A percentile compares a stretch with the other conserved stretches of the same genome.
Conservation (phyloP, 495 filamentous ascomycete genomes). For the Oidiodendron maius region DNA sequence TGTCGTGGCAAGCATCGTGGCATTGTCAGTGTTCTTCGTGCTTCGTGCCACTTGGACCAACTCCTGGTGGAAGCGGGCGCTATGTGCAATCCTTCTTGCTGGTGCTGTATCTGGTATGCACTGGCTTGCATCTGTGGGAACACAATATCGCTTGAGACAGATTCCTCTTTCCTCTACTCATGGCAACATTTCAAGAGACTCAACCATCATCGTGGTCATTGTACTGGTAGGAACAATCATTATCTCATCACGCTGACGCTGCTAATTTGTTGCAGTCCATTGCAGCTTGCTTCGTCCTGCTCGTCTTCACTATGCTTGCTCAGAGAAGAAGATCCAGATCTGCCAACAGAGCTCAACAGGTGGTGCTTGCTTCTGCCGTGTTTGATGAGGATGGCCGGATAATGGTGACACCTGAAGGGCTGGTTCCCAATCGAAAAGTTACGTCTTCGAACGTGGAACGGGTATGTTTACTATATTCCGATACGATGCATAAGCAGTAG, state of each 20-base stretch:
- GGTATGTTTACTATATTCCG: conserved; percentile 31
- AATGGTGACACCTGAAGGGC: conserved; percentile 73
- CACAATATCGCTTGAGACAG: conserved; percentile 7
- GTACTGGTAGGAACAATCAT: conserved; percentile 46
- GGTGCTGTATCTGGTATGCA: conserved; percentile 81
- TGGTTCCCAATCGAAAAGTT: conserved; percentile 73
- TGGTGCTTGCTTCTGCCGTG: conserved; percentile 69
- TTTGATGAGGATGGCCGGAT: conserved; percentile 72
- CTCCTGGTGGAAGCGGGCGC: conserved; percentile 64
- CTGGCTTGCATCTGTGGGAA: conserved; percentile 70
- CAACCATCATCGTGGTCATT: conserved; percentile 57
- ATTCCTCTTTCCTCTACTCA: conserved; percentile 5
- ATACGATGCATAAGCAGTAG: not conserved
- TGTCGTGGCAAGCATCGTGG: conserved; percentile 58
- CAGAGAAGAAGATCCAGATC: conserved; percentile 38
- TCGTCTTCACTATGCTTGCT: conserved; percentile 32
- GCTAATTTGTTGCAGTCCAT: conserved; percentile 5
- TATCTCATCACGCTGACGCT: not conserved
- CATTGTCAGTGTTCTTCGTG: conserved; percentile 72
- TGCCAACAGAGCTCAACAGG: conserved; percentile 64
- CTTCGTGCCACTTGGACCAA: conserved; percentile 76
- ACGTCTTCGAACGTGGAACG: conserved; percentile 70
- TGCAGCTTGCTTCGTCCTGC: conserved; percentile 21
- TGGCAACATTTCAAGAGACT: conserved; percentile 36
- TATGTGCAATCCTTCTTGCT: conserved; percentile 63